phyloP scores from a whole-genome alignment of 352 stramenopile genomes.

The Pythium aquatile region DNA sequence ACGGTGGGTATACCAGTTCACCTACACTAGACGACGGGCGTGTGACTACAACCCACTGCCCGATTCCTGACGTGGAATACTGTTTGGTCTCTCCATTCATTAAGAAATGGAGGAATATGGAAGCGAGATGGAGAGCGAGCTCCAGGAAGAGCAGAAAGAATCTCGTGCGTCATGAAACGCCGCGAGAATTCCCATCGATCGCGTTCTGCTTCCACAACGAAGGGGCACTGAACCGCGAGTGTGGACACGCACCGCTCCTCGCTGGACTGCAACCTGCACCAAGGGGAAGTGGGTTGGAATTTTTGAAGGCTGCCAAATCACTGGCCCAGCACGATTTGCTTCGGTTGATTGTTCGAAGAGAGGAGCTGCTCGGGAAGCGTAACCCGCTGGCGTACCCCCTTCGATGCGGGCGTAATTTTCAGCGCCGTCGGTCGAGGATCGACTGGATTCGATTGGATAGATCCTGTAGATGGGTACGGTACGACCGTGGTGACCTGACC shows the following conservation, averaged over 20 bases:
- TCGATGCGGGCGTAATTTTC: neutral
- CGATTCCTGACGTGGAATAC: no score
- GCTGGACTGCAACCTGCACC: no score
- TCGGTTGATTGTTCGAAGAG: no score
- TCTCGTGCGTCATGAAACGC: neutral
- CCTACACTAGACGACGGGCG: no score
- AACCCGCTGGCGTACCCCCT: neutral
- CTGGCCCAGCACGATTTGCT: neutral
- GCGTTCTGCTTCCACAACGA: neutral
- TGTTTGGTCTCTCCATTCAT: no score
- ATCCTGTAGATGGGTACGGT: neutral
- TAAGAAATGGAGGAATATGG: no score
- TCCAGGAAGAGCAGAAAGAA: neutral
- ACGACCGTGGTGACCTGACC: neutral
- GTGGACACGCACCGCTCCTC: neutral
- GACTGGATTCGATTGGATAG: neutral
- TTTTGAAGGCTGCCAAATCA: slow-evolving; percentile 23
- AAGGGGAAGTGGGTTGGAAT: neutral
- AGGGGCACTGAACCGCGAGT: neutral
- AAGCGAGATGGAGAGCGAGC: no score
- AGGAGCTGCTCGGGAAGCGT: neutral
- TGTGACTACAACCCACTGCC: no score
- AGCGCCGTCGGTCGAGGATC: neutral
- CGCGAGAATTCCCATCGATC: neutral
- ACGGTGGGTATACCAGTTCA: no score